Conservation (phyloP, 1,139 yeast species). For the Candida freyschussii region DNA sequence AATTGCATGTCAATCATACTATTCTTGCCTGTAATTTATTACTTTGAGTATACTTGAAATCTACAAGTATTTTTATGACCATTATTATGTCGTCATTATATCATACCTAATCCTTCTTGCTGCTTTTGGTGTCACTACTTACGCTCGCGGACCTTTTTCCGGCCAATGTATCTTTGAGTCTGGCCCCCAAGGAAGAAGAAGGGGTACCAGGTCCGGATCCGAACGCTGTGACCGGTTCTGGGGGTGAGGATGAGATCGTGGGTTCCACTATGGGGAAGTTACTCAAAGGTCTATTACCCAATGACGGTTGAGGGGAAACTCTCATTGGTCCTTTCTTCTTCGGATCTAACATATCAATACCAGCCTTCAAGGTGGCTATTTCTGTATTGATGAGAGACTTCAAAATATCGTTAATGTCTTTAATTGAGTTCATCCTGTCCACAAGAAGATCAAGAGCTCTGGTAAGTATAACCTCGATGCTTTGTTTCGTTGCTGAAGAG, state of each 20-base stretch:
- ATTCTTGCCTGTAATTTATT: neutral
- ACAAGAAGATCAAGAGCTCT: conserved; percentile 17
- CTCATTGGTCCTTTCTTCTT: conserved; percentile 4
- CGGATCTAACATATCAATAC: conserved; percentile 14
- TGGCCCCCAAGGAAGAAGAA: conserved; percentile 7
- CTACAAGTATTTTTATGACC: neutral
- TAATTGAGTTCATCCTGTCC: conserved; percentile 5
- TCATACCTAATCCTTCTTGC: conserved; percentile 3
- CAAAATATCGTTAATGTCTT: conserved; percentile 13
- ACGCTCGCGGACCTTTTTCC: conserved; percentile 3
- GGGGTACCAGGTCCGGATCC: neutral
- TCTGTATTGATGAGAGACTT: conserved; percentile 15
- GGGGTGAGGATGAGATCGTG: conserved; percentile 14
- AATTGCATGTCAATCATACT: too few relatives aligned
- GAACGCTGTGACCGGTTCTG: conserved; percentile 1
- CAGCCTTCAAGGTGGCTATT: conserved; percentile 12
- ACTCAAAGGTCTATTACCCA: neutral
- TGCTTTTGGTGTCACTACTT: conserved; percentile 1
- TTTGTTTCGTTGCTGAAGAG: conserved; percentile 15
- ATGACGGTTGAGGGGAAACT: conserved; percentile 9
- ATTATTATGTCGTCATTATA: too few relatives aligned
- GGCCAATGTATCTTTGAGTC: conserved; percentile 12
- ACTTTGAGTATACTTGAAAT: neutral
- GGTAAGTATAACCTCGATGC: conserved; percentile 18
- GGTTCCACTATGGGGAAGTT: conserved; percentile 6